Evolutionary conservation across 805 yeast genomes (phyloP).

Genomic region (Metschnikowia vanudenii): DNA sequence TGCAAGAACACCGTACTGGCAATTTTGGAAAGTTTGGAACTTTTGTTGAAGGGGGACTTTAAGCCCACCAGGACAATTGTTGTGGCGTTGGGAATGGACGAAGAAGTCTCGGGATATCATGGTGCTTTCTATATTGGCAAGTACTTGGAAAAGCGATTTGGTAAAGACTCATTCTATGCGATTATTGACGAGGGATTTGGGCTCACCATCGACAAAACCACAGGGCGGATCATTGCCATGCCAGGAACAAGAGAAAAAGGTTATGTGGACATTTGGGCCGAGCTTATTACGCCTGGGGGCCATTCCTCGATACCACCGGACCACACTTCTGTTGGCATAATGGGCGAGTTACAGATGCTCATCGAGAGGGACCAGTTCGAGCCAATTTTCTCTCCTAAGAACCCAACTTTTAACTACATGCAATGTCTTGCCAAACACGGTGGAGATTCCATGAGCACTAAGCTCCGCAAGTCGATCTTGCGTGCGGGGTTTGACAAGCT

Average conservation of each 20-base stretch:
- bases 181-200: slow-evolving; percentile 29
- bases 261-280: slow-evolving; percentile 46
- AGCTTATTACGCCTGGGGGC: slow-evolving; percentile 29
- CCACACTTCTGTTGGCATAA: slow-evolving; percentile 30
- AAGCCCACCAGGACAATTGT: slow-evolving; percentile 18
- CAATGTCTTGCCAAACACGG: slow-evolving; percentile 28
- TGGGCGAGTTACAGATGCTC: slow-evolving; percentile 22
- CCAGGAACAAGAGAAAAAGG: slow-evolving; percentile 48
- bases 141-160: slow-evolving; percentile 18
- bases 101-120: slow-evolving; percentile 19
- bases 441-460: slow-evolving; percentile 14
- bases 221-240: slow-evolving; percentile 56
- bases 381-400: slow-evolving; percentile 23
- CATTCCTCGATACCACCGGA: slow-evolving; percentile 31
- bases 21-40: slow-evolving; percentile 19
- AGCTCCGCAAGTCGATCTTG: slow-evolving; percentile 26
- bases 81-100: slow-evolving; percentile 22
- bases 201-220: slow-evolving; percentile 27
- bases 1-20: slow-evolving; percentile 21
- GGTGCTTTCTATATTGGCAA: slow-evolving; percentile 19
- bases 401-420: slow-evolving; percentile 27
- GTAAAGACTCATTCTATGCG: slow-evolving; percentile 18
- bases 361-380: slow-evolving; percentile 24
- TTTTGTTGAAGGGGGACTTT: slow-evolving; percentile 12
- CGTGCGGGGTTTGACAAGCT: slow-evolving; percentile 33